These are phyloP conservation scores for Yamadazyma diospyri DNA, from an alignment of 1,139 yeast genomes.

Conservation along the genomic window DNA sequence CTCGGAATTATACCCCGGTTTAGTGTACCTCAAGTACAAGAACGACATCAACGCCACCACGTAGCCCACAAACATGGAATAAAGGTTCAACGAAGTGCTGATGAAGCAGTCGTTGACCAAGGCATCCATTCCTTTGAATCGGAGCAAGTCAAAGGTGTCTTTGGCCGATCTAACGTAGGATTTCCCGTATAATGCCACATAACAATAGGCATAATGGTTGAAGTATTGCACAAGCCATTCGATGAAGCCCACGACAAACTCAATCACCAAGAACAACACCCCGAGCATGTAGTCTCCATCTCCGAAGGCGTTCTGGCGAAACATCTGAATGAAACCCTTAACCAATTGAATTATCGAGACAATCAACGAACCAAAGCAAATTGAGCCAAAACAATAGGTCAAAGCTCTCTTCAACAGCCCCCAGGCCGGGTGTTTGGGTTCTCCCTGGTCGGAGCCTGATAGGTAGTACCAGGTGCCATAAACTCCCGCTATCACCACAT, in stretches of 20 bases:
- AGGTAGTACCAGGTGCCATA: conserved; percentile 91
- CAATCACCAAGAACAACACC: conserved; percentile 52
- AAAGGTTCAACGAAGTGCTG: conserved; percentile 70
- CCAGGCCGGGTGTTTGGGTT: conserved; percentile 75
- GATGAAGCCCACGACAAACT: conserved; percentile 58
- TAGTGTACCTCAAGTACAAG: conserved; percentile 68
- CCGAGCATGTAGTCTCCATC: conserved; percentile 56
- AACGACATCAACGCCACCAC: conserved; percentile 66
- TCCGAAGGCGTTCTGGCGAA: conserved; percentile 52
- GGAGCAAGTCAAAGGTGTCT: conserved; percentile 76
- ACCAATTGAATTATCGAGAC: conserved; percentile 68
- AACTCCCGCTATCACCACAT: conserved; percentile 79
- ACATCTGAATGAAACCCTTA: conserved; percentile 44
- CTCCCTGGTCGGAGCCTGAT: conserved; percentile 72
- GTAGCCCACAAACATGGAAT: conserved; percentile 68
- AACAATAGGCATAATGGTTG: conserved; percentile 88
- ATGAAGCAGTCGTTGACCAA: conserved; percentile 81
- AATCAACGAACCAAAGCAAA: conserved; percentile 82
- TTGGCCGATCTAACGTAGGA: conserved; percentile 71
- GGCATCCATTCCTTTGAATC: conserved; percentile 82
- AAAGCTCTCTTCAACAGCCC: conserved; percentile 81
- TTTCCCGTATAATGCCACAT: conserved; percentile 83
- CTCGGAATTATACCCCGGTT: conserved; percentile 62
- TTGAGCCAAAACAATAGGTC: conserved; percentile 87
- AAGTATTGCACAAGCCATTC: conserved; percentile 84